A percentile compares a stretch with the other conserved stretches of the same genome.
Conservation (phyloP, 805 yeast species). For the Myxozyma vanderwaltii region DNA sequence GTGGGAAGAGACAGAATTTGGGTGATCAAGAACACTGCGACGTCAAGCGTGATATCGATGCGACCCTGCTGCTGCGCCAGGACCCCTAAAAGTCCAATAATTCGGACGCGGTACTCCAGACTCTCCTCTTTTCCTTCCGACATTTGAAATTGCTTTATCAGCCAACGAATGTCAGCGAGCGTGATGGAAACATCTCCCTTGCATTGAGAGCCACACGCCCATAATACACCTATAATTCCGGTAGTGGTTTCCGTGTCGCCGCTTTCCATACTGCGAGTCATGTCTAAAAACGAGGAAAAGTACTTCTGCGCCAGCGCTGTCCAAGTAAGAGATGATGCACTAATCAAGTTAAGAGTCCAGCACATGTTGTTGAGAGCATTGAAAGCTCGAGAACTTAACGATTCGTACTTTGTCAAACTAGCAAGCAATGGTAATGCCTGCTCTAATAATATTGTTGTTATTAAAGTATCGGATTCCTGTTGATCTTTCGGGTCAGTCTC, state of each 20-base stretch:
- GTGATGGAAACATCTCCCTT: conserved; percentile 40
- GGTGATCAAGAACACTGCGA: conserved; percentile 51
- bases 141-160: conserved; percentile 8
- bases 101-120: conserved; percentile 48
- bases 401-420: conserved; percentile 46
- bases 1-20: conserved; percentile 40
- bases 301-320: conserved; percentile 35
- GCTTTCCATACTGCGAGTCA: conserved; percentile 29
- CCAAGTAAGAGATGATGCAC: conserved; percentile 48
- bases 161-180: conserved; percentile 8
- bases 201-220: conserved; percentile 48
- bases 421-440: conserved; percentile 20
- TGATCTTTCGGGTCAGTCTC: background rate
- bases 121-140: background rate
- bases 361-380: conserved; percentile 70
- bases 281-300: conserved; percentile 33
- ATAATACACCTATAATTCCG: conserved; percentile 46
- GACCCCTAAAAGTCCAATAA: conserved; percentile 56
- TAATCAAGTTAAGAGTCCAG: conserved; percentile 54
- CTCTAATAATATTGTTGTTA: conserved; percentile 27
- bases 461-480: conserved; percentile 14
- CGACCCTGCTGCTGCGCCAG: conserved; percentile 53
- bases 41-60: conserved; percentile 48
- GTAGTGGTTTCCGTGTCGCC: conserved; percentile 37
- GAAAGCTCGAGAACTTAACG: conserved; percentile 58